These are phyloP conservation scores for Paramecium sexaurelia DNA, from an alignment of 73 alveolate species.

Conservation along the genomic window DNA sequence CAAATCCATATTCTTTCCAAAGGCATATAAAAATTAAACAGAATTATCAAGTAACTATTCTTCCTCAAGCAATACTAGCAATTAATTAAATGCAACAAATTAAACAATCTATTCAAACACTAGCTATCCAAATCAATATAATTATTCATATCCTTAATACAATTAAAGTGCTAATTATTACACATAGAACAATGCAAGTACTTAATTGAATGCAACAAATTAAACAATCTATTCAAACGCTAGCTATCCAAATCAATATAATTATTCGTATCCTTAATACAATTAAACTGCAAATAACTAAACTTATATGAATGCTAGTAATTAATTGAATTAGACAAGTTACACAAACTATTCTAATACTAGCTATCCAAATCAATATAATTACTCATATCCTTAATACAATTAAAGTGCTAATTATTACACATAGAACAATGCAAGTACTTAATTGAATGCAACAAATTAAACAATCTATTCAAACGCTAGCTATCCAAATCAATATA, in stretches of 20 bases:
- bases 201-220: not conserved
- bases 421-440: not conserved
- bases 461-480: not conserved
- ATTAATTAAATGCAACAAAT: no score
- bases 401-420: not conserved
- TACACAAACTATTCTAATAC: not conserved
- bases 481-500: not conserved
- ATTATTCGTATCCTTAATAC: not conserved
- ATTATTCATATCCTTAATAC: not conserved
- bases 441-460: not conserved
- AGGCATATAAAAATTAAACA: not conserved
- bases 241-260: not conserved
- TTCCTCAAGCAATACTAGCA: no score
- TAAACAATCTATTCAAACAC: not conserved
- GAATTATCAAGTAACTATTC: no score
- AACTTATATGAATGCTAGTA: not conserved
- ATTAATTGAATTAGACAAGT: not conserved
- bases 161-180: no score
- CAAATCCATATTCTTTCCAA: not conserved
- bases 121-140: not conserved
- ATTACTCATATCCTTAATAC: not conserved
- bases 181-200: not conserved
- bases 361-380: not conserved
- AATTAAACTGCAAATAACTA: not conserved
- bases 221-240: not conserved